Conservation (phyloP, 169 alveolate species). For the Cryptosporidium xiaoi region DNA sequence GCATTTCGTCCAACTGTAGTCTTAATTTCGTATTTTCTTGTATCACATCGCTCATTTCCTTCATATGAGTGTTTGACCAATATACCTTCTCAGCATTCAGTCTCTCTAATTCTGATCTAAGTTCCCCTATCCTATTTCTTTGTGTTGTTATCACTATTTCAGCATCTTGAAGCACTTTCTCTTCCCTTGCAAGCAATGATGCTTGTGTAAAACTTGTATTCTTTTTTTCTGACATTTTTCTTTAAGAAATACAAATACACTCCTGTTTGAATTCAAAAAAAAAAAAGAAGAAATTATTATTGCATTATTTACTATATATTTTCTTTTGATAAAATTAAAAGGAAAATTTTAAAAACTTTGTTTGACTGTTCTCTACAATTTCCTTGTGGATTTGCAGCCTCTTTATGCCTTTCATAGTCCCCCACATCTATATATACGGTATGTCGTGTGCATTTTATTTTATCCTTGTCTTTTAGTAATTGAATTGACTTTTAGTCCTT, state of each 20-base stretch:
- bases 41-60: conserved; percentile 71
- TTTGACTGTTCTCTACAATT: conserved; percentile 20
- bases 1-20: conserved; percentile 58
- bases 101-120: conserved; percentile 61
- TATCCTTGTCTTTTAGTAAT: too few species aligned
- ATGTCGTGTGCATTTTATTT: conserved; percentile 20
- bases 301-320: neutral
- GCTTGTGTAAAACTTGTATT: conserved; percentile 63
- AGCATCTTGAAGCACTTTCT: conserved; percentile 70
- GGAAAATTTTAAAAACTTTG: neutral
- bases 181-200: conserved; percentile 73
- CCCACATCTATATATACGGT: conserved; percentile 66
- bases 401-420: conserved; percentile 28
- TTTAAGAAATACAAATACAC: neutral
- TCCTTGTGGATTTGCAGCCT: conserved; percentile 70
- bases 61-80: conserved; percentile 74
- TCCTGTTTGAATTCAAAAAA: neutral
- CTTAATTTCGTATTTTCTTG: conserved; percentile 67
- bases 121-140: conserved; percentile 60
- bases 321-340: neutral
- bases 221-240: conserved; percentile 46
- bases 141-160: conserved; percentile 70
- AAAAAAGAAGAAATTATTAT: neutral
- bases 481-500: too few species aligned
- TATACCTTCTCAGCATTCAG: conserved; percentile 58